Conservation (phyloP, 768 basidiomycete species). For the Tephrocybe sp. region DNA sequence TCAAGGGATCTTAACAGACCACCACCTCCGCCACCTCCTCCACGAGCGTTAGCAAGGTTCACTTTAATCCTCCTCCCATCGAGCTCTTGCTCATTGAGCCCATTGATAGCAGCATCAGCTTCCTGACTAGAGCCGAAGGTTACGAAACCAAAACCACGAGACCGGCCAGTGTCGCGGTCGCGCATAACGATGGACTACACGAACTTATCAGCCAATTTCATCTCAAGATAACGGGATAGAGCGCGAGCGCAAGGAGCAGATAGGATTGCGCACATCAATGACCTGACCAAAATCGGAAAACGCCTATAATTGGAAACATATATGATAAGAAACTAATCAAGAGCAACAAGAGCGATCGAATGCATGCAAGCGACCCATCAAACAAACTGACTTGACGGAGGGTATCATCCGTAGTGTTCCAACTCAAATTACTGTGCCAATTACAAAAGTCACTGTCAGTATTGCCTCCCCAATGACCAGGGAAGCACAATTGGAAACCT, state of each 20-base stretch:
- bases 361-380: conserved; percentile 29
- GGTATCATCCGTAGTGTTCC: conserved; percentile 93
- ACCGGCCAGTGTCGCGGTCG: conserved; percentile 96
- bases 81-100: conserved; percentile 86
- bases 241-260: conserved; percentile 25
- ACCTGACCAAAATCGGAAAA: conserved; percentile 82
- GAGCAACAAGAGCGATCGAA: conserved; percentile 30
- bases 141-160: conserved; percentile 96
- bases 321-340: conserved; percentile 48
- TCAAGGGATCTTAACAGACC: conserved; percentile 19
- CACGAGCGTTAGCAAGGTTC: conserved; percentile 78
- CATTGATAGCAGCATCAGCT: conserved; percentile 73
- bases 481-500: conserved; percentile 45
- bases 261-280: conserved; percentile 81
- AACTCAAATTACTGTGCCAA: conserved; percentile 85
- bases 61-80: conserved; percentile 91
- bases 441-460: conserved; percentile 58
- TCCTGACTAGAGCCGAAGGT: conserved; percentile 62
- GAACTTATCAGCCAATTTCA: conserved; percentile 38
- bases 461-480: conserved; percentile 42
- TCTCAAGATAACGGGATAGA: conserved; percentile 27
- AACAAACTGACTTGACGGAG: conserved; percentile 81
- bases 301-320: conserved; percentile 61
- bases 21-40: conserved; percentile 51
- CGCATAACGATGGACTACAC: conserved; percentile 94